Base-by-base conservation (phyloP, 768 basidiomycete species). In the Phanerochaete sordida region DNA sequence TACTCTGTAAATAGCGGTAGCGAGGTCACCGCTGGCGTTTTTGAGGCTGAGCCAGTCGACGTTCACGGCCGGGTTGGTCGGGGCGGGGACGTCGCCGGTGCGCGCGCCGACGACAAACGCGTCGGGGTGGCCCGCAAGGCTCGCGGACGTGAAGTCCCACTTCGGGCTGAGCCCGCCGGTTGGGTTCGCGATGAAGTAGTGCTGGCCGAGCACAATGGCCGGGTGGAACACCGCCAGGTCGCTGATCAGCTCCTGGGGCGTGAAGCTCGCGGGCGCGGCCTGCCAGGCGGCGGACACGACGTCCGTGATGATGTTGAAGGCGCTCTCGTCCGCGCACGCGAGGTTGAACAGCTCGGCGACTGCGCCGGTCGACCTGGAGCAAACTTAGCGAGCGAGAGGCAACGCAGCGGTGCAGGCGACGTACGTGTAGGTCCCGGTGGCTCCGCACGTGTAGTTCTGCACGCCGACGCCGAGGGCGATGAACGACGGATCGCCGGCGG, bases 1-100 rank as follows among this genome's bases (percentile, higher is more conserved):
- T 2, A 81, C 71, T 44, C 86, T 75, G 71, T 80, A 87, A 2
- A 86, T 71, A 58, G 74, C 65, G 30, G 70, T 75, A 0, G 85
- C 85, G 35, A 87, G 70, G 2, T 72, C 67, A 1, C 86, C 87
- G 26, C 75, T 49, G 3, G 82, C 72, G 26, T 63, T 68, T n/a
- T 71, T 75, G 23, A 90, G 66, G 63, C 77, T 70, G 3, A 87
- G 72, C 82, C 83, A 86, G 60, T 85, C 81, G 26, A 88, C 75
- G 64, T 87, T 79, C 30, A 68, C 56, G 0, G 67, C 45, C 9
- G 65, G 60, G 21, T 77, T 73, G 4, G 72, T 73, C 4, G 81
- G 80, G 0, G 82, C 75, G 4, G 76, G 65, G 7, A 84, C 54
- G 56, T 74, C 72, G 0, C 70, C 78, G 21, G 69, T 67, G 64